phyloP scores from a whole-genome alignment of 352 stramenopile genomes.

The Phytophthora lateralis region DNA sequence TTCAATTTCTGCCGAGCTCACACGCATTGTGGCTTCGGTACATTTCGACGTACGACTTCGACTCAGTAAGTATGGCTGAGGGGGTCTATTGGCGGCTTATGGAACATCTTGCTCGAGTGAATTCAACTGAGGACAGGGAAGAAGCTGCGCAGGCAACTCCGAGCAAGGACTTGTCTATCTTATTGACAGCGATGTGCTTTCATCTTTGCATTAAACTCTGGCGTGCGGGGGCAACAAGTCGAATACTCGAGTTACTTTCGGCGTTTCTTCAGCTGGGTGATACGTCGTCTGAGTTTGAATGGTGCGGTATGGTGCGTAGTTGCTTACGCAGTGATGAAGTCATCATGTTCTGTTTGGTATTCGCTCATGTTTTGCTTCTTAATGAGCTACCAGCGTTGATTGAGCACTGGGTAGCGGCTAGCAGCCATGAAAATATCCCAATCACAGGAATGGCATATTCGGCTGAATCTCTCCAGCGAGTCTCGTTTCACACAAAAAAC shows the following conservation, averaged over 20 bases:
- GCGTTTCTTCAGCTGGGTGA: slow-evolving; percentile 33
- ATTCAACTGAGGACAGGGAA: slow-evolving; percentile 7
- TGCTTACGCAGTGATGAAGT: slow-evolving; percentile 28
- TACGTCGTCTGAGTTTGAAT: slow-evolving; percentile 24
- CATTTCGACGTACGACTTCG: slow-evolving; percentile 44
- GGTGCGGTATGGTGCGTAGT: slow-evolving; percentile 29
- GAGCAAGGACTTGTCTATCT: slow-evolving; percentile 26
- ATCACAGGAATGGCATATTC: slow-evolving; percentile 36
- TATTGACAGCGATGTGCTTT: slow-evolving; percentile 40
- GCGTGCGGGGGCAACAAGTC: slow-evolving; percentile 33
- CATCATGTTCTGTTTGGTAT: slow-evolving; percentile 26
- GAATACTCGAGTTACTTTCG: slow-evolving; percentile 28
- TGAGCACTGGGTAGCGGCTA: slow-evolving; percentile 38
- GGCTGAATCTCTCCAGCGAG: slow-evolving; percentile 26
- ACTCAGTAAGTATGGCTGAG: slow-evolving; percentile 36
- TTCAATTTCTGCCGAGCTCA: slow-evolving; percentile 49
- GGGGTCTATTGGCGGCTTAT: slow-evolving; percentile 44
- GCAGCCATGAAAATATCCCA: slow-evolving; percentile 22
- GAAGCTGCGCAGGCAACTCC: background rate
- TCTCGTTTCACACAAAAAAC: slow-evolving; percentile 6
- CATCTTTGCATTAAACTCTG: slow-evolving; percentile 44
- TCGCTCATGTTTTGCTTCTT: slow-evolving; percentile 35
- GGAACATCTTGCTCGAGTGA: slow-evolving; percentile 29
- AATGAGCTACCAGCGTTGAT: slow-evolving; percentile 32
- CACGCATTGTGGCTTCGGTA: slow-evolving; percentile 51